phyloP scores from a whole-genome alignment of 495 filamentous ascomycete species.

The Venustampulla echinocandica region DNA sequence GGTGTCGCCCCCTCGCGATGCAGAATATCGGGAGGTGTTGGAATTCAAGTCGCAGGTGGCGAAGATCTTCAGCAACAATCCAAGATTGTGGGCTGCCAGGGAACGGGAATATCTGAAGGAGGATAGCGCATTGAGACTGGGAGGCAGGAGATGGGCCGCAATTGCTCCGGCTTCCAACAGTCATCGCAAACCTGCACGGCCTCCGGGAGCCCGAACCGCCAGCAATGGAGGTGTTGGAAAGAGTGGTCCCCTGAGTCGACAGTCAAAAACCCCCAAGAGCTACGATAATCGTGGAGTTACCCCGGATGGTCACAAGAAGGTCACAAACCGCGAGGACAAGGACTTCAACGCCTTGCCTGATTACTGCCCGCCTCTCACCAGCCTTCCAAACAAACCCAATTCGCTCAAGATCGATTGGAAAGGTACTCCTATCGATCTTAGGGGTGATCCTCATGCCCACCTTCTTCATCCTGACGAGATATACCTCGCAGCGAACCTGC shows the following conservation, averaged over 20 bases:
- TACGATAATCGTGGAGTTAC: slow-evolving; percentile 32
- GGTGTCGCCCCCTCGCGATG: slow-evolving; percentile 52
- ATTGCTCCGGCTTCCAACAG: slow-evolving; percentile 33
- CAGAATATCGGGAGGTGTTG: slow-evolving; percentile 62
- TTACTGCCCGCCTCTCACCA: slow-evolving; percentile 62
- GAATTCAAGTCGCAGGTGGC: slow-evolving; percentile 58
- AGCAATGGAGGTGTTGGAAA: slow-evolving; percentile 36
- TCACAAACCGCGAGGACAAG: slow-evolving; percentile 66
- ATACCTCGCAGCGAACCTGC: slow-evolving; percentile 66
- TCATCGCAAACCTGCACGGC: slow-evolving; percentile 28
- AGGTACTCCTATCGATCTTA: slow-evolving; percentile 69
- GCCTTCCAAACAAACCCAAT: slow-evolving; percentile 51
- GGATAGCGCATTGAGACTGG: slow-evolving; percentile 39
- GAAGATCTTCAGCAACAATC: slow-evolving; percentile 49
- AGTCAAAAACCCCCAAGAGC: slow-evolving; percentile 16
- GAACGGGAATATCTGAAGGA: slow-evolving; percentile 52
- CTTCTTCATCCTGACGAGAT: slow-evolving; percentile 76
- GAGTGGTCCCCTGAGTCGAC: too few relatives aligned
- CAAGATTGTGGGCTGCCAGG: slow-evolving; percentile 49
- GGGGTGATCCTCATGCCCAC: slow-evolving; percentile 65
- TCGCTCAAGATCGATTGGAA: slow-evolving; percentile 85
- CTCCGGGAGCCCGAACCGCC: slow-evolving; percentile 17
- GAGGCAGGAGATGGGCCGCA: slow-evolving; percentile 36
- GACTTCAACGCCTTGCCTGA: slow-evolving; percentile 75
- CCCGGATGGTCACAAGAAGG: slow-evolving; percentile 29